Evolutionary conservation across 768 basidiomycete genomes (phyloP).

Genomic region (Asterophora lycoperdoides): DNA sequence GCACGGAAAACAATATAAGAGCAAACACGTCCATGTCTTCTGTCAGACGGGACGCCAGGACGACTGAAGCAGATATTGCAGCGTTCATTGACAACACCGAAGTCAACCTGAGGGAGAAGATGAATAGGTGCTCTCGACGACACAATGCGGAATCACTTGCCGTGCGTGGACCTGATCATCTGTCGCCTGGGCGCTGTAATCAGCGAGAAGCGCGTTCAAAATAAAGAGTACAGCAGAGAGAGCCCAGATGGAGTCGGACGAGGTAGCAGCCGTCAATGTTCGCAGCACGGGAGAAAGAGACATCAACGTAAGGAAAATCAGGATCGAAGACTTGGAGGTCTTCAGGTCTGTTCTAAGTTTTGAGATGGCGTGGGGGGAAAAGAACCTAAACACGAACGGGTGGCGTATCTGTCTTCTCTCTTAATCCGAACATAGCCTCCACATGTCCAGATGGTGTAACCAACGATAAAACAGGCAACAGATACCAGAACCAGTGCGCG

Average conservation of each 20-base stretch:
- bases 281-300: slow-evolving; percentile 87
- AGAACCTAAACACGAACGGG: slow-evolving; percentile 13
- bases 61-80: slow-evolving; percentile 87
- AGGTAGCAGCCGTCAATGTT: slow-evolving; percentile 91
- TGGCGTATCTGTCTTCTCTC: slow-evolving; percentile 12
- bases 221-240: slow-evolving; percentile 81
- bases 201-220: slow-evolving; percentile 77
- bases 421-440: slow-evolving; percentile 30
- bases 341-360: slow-evolving; percentile 50
- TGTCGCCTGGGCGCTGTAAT: slow-evolving; percentile 58
- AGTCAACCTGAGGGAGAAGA: slow-evolving; percentile 48
- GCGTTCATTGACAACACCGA: slow-evolving; percentile 89
- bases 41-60: slow-evolving; percentile 84
- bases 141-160: slow-evolving; percentile 28
- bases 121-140: slow-evolving; percentile 16
- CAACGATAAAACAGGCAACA: slow-evolving; percentile 51
- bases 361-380: neutral
- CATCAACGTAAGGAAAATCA: slow-evolving; percentile 86
- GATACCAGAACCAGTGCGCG: slow-evolving; percentile 65
- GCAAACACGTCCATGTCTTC: slow-evolving; percentile 87
- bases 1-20: slow-evolving; percentile 78
- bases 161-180: slow-evolving; percentile 52
- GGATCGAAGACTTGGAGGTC: slow-evolving; percentile 71
- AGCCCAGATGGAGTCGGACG: slow-evolving; percentile 97
- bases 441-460: slow-evolving; percentile 62